Base-by-base conservation (phyloP, 208 protist species). In the Wallacemonas sp. region DNA sequence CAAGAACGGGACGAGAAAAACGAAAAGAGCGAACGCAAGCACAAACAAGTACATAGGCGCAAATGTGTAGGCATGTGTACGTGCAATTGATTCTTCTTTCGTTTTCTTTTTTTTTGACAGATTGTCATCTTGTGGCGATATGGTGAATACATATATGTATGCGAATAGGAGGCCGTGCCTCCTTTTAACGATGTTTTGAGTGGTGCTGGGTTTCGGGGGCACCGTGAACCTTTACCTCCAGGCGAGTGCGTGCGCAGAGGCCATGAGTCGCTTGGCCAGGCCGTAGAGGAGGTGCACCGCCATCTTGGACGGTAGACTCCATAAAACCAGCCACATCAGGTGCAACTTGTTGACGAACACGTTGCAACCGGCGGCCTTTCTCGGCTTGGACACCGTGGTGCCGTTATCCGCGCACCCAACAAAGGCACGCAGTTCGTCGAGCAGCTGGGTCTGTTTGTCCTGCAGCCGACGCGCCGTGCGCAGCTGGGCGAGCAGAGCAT, bases 271-370 rank as follows among this genome's bases (percentile, higher is more conserved):
- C n/a, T 7, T 16, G 44, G 7, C 12, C 18, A 49, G 44, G 20
- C 5, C 7, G 8, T 12, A 7, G 11, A 59, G 10, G 16, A 59
- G 52, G 3, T n/a, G 26, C 4, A 28, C 11, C 8, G 31, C 52
- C 31, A 59, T 59, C 20, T 59, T 59, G 7, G 20, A 11, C 11
- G 52, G 52, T 4, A 59, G 10, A 0, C n/a, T 20, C 29, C 36
- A 22, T 4, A 59, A 14, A 25, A 59, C n/a, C 7, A 59, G 52
- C 52, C 52, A 59, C 29, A 41, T 14, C 4, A 59, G 32, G n/a
- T 25, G 52, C 8, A 59, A 10, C 52, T 59, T 59, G n/a, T 18
- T 32, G 25, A 31, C n/a, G 20, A 1, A 41, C 36, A 41, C 36
- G 20, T 16, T 49, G 44, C 44, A 22, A 16, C 20, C 10, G 16